Evolutionary conservation across 495 filamentous ascomycete species (phyloP).

Genomic region (Pseudoneurospora amorphoporcata): DNA sequence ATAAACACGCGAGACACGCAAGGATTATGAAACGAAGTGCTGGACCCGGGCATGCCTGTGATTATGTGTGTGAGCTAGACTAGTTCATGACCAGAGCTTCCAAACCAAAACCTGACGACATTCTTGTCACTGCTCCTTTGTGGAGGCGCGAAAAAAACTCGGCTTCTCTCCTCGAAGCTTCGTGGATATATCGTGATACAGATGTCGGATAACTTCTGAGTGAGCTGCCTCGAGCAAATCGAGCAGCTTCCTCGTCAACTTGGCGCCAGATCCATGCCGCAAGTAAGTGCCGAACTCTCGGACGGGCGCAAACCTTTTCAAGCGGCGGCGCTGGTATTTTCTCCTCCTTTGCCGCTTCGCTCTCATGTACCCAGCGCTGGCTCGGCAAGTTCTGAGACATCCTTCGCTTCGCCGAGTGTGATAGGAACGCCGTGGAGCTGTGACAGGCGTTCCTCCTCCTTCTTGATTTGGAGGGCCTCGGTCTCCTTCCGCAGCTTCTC

Average conservation of each 20-base stretch:
- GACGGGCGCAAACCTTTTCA: neutral
- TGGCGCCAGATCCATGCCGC: neutral
- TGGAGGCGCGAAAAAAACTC: neutral
- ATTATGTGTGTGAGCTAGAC: neutral
- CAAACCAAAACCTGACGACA: neutral
- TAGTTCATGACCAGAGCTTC: neutral
- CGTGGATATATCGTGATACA: neutral
- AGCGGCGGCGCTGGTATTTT: conserved; percentile 8
- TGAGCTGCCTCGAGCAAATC: neutral
- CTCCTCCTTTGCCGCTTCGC: neutral
- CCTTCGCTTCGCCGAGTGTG: neutral
- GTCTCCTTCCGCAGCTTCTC: conserved; percentile 64
- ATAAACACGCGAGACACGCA: neutral
- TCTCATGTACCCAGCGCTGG: conserved; percentile 21
- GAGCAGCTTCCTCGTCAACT: neutral
- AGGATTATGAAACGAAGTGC: neutral
- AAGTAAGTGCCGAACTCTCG: neutral
- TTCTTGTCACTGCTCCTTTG: neutral
- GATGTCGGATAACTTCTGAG: neutral
- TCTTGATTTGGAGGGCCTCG: conserved; percentile 50
- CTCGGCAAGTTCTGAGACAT: neutral
- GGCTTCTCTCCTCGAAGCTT: neutral
- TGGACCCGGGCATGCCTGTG: neutral
- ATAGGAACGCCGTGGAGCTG: conserved; percentile 16
- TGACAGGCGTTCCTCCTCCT: conserved; percentile 49